Conservation (phyloP, 306 rosid species). For the Rosa persica region DNA sequence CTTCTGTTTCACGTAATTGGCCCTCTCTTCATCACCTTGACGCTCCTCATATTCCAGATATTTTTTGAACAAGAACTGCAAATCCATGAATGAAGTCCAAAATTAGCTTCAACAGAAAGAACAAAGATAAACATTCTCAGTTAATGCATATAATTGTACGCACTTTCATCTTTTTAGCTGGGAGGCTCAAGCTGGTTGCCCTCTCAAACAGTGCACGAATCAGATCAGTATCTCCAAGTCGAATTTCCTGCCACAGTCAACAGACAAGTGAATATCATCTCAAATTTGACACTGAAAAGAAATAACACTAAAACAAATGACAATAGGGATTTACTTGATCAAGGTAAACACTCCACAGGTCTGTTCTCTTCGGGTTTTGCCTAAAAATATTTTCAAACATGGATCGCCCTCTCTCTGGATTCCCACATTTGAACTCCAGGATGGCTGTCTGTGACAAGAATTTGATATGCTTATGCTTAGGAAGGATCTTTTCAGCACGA, state of each 20-base stretch:
- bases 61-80: slow-evolving; percentile 86
- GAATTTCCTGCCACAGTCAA: slow-evolving; percentile 63
- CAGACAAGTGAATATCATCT: slow-evolving; percentile 15
- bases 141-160: slow-evolving; percentile 7
- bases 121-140: not conserved
- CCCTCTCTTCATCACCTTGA: slow-evolving; percentile 65
- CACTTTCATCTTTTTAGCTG: slow-evolving; percentile 89
- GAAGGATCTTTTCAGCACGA: slow-evolving; percentile 69
- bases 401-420: slow-evolving; percentile 84
- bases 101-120: slow-evolving; percentile 17
- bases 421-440: slow-evolving; percentile 80
- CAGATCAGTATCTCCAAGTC: slow-evolving; percentile 63
- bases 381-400: slow-evolving; percentile 80
- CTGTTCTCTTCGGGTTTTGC: slow-evolving; percentile 84
- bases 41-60: slow-evolving; percentile 80
- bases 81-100: slow-evolving; percentile 16
- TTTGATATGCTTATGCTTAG: slow-evolving; percentile 67
- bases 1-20: slow-evolving; percentile 71
- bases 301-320: not conserved
- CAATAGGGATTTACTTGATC: slow-evolving; percentile 68
- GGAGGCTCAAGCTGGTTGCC: slow-evolving; percentile 81
- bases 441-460: slow-evolving; percentile 85
- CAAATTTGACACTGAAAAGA: slow-evolving; percentile 7
- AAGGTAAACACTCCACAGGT: slow-evolving; percentile 87
- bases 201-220: slow-evolving; percentile 87